phyloP scores from a whole-genome alignment of 352 stramenopile genomes.

The Globisporangium uncinulatum region DNA sequence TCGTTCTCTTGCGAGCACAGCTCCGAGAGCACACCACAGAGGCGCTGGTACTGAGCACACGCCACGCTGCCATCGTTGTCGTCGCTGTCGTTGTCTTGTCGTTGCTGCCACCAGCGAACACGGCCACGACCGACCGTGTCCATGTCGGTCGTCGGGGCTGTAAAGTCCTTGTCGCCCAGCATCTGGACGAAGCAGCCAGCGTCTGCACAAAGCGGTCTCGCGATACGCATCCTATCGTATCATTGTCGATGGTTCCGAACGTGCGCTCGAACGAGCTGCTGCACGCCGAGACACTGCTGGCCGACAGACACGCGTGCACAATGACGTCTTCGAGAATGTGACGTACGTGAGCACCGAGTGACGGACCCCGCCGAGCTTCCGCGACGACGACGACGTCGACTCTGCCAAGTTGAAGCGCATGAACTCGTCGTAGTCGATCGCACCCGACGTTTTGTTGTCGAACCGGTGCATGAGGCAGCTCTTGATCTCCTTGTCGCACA shows the following conservation, averaged over 20 bases:
- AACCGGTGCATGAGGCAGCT: constrained; percentile 70
- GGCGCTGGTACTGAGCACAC: constrained; percentile 38
- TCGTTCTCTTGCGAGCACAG: constrained; percentile 37
- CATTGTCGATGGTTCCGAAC: constrained; percentile 79
- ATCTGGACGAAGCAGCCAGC: no score
- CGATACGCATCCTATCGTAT: constrained; percentile 45
- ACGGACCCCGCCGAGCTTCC: constrained; percentile 10
- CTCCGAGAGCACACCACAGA: constrained; percentile 48
- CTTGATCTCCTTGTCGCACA: constrained; percentile 76
- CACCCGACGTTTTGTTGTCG: constrained; percentile 56
- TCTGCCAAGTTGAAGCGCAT: constrained; percentile 70
- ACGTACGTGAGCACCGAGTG: constrained; percentile 17
- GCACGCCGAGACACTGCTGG: constrained; percentile 35
- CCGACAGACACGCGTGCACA: constrained; percentile 38
- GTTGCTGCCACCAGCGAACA: constrained; percentile 20
- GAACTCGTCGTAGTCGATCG: constrained; percentile 73
- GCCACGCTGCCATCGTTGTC: no score
- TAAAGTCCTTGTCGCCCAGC: constrained; percentile 62
- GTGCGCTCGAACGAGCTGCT: constrained; percentile 69
- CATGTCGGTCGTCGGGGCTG: constrained; percentile 29
- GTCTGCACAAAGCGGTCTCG: constrained; percentile 45
- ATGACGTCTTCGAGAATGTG: constrained; percentile 46
- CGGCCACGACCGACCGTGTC: constrained; percentile 32
- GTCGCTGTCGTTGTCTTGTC: constrained; percentile 6
- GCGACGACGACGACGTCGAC: constrained; percentile 38